Conservation (phyloP, 768 basidiomycete species). For the Paxillus rubicundulus region DNA sequence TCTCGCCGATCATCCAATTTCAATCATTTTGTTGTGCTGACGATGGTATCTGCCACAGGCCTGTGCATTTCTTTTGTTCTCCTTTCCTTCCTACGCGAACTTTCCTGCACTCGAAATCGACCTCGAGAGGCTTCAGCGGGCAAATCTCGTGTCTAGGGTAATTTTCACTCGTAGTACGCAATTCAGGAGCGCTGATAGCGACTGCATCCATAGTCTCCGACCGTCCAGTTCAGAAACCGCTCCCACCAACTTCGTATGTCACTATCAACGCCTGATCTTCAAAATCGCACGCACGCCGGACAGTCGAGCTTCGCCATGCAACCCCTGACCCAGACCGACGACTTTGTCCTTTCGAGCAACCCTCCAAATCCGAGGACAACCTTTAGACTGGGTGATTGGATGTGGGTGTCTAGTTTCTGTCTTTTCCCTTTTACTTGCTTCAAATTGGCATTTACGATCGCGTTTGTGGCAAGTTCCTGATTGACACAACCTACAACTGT, state of each 20-base stretch:
- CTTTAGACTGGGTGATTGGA: constrained; percentile 74
- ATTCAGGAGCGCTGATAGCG: not conserved
- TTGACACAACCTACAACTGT: constrained; percentile 3
- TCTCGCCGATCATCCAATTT: constrained; percentile 20
- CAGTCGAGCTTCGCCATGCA: not conserved
- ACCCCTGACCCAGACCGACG: constrained; percentile 20
- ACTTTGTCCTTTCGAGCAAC: constrained; percentile 63
- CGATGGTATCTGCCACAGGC: constrained; percentile 41
- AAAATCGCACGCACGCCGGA: constrained; percentile 17
- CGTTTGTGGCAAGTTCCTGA: constrained; percentile 9
- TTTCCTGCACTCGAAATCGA: constrained; percentile 61
- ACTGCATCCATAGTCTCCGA: constrained; percentile 11
- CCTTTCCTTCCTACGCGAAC: constrained; percentile 44
- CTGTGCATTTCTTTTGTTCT: constrained; percentile 50
- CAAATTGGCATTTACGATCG: constrained; percentile 20
- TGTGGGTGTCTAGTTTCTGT: constrained; percentile 47
- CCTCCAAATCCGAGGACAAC: constrained; percentile 67
- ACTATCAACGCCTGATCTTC: constrained; percentile 33
- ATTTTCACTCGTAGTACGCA: not conserved
- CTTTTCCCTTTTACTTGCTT: not conserved
- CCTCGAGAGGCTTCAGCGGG: constrained; percentile 55
- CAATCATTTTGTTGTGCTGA: constrained; percentile 20
- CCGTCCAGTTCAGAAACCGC: constrained; percentile 18
- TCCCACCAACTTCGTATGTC: constrained; percentile 33
- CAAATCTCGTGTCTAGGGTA: constrained; percentile 36